Conservation (phyloP, 768 basidiomycete species). For the Mycena olivaceomarginata region DNA sequence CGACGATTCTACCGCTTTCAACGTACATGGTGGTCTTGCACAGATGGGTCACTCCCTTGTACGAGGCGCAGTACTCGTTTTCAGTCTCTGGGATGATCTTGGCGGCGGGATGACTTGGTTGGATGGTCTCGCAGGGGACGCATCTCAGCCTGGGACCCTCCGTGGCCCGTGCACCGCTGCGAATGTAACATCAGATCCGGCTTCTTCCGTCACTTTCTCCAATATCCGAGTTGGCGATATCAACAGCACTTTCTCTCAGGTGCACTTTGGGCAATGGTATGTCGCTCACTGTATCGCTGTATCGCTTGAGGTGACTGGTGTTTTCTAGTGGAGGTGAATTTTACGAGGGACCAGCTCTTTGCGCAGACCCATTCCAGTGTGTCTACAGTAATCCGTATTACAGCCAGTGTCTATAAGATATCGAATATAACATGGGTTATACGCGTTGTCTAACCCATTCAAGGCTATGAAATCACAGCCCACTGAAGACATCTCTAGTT, state of each 20-base stretch:
- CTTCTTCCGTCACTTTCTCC: constrained; percentile 57
- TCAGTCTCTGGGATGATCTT: constrained; percentile 62
- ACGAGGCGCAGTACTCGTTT: constrained; percentile 58
- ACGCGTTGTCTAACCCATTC: constrained; percentile 31
- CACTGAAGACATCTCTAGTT: constrained; percentile 22
- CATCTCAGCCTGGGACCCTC: constrained; percentile 52
- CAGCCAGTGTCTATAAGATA: constrained; percentile 37
- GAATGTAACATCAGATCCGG: constrained; percentile 53
- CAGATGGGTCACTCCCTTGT: constrained; percentile 51
- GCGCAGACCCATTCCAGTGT: constrained; percentile 24
- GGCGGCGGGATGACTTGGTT: constrained; percentile 61
- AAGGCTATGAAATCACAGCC: constrained; percentile 26
- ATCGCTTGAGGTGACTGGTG: constrained; percentile 7
- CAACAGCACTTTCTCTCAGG: constrained; percentile 56
- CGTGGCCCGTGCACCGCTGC: constrained; percentile 60
- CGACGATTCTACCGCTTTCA: constrained; percentile 58
- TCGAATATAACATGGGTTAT: constrained; percentile 23
- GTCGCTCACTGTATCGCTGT: constrained; percentile 16
- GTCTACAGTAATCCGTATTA: constrained; percentile 34
- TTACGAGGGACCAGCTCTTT: constrained; percentile 26
- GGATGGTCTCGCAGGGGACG: constrained; percentile 49
- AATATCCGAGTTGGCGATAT: constrained; percentile 63
- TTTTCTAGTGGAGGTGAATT: constrained; percentile 34
- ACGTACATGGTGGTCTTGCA: constrained; percentile 54
- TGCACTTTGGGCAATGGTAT: constrained; percentile 34